Evolutionary conservation across 2,329 filamentous ascomycete genomes (phyloP).

Genomic region (Pseudophaeomoniella oleicola): DNA sequence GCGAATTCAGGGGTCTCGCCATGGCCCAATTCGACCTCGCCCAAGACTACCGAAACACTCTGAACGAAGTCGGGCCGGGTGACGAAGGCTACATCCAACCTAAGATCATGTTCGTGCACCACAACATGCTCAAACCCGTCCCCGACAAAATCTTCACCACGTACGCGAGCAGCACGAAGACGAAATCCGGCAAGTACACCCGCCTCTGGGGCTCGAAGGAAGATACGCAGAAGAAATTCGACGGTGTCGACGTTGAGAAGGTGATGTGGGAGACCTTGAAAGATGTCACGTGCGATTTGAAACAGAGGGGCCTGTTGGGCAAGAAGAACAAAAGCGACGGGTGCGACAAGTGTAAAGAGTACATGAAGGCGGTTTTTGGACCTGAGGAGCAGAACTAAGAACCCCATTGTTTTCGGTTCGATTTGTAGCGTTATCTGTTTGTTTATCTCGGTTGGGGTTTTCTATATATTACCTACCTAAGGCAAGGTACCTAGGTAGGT

Average conservation of each 20-base stretch:
- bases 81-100: conserved; percentile 15
- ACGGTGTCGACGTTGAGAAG: conserved; percentile 21
- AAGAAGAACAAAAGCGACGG: neutral
- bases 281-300: conserved; percentile 22
- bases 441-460: no score
- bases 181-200: conserved; percentile 13
- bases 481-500: no score
- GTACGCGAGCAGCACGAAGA: conserved; percentile 13
- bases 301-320: conserved; percentile 7
- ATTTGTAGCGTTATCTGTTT: no score
- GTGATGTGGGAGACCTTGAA: conserved; percentile 24
- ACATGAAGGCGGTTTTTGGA: neutral
- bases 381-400: no score
- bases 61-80: conserved; percentile 13
- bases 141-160: conserved; percentile 19
- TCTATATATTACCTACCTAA: no score
- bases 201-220: conserved; percentile 19
- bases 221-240: conserved; percentile 14
- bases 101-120: conserved; percentile 23
- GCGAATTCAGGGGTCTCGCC: conserved; percentile 19
- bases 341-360: neutral
- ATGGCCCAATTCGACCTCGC: conserved; percentile 23
- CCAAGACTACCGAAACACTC: conserved; percentile 15
- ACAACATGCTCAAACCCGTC: conserved; percentile 25
- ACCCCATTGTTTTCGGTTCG: no score